A percentile compares a stretch with the other conserved stretches of the same genome.
Conservation (phyloP, 83 land plant genomes). For the Thuja plicata region DNA sequence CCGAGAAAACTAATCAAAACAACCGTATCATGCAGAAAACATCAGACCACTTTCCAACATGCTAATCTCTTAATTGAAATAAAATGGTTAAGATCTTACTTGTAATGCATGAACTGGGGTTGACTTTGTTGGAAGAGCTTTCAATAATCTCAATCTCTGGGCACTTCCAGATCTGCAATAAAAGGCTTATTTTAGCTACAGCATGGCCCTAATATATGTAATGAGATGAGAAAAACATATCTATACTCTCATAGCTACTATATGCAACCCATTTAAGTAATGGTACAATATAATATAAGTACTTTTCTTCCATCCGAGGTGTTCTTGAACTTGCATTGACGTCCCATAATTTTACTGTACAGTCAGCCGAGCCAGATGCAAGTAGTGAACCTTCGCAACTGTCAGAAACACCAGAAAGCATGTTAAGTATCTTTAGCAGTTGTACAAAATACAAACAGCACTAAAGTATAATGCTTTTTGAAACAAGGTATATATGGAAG, state of each 20-base stretch:
- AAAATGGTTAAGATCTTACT: conserved; percentile 35
- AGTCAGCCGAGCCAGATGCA: conserved; percentile 98
- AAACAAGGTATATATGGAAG: background rate
- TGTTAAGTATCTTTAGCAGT: background rate
- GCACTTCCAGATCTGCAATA: conserved; percentile 40
- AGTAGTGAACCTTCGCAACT: conserved; percentile 92
- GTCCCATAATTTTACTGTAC: conserved; percentile 91
- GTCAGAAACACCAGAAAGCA: conserved; percentile 13
- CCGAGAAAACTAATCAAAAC: conserved; percentile 66
- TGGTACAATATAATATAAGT: background rate
- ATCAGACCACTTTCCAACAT: background rate
- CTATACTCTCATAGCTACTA: background rate
- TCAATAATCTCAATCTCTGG: conserved; percentile 68
- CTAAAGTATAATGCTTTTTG: background rate
- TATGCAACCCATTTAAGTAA: background rate
- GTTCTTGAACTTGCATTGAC: conserved; percentile 75
- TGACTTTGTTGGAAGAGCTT: conserved; percentile 87
- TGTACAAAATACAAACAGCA: background rate
- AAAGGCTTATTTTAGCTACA: background rate
- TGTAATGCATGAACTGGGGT: conserved; percentile 74
- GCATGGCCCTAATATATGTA: background rate
- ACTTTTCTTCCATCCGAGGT: conserved; percentile 73
- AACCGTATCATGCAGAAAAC: background rate
- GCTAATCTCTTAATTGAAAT: background rate
- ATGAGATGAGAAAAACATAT: background rate